Evolutionary conservation across 805 yeast species (phyloP), one percentile per base, ranked within the genome.

Genomic region (Pichia gijzeniarum): DNA sequence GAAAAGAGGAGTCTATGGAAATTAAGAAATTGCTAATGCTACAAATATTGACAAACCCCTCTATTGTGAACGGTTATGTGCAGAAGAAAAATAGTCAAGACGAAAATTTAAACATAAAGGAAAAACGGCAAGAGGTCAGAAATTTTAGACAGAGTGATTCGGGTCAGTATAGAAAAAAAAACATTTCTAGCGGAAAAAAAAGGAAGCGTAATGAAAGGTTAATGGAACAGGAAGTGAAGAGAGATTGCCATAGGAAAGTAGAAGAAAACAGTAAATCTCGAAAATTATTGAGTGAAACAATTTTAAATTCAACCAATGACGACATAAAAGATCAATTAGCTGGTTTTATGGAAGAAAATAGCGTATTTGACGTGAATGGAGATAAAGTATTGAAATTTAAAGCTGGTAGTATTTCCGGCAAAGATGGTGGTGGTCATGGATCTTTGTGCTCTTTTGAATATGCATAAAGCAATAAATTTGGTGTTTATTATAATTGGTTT

Each of bases 1-100:
- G 33, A 33, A 16, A 12, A 48, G 22, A 18, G 7, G 46, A 42
- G 30, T 18, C 28, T 13, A 31, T 33, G 7, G 41, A 59, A 7
- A 41, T 62, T 34, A 58, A 57, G 42, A 55, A 56, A 43, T 46
- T 63, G 21, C 19, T 63, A 14, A 37, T 62, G 13, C 44, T 62
- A 44, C 56, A 53, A 37, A 38, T 60, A 31, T 47, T 61, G 14
- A 53, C 63, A 7, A 60, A 56, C 38, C 64, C 63, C 2, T 41
- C 53, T 7, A 53, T 53, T n/a, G 25, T 46, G 1, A 41, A 46
- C 16, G 46, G 44, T 2, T 22, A 35, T 20, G 20, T 13, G 12
- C 25, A 27, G 30, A 21, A 17, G 18, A 41, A 16, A 17, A 19
- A 19, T 13, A 20, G 2, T 14, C 34, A 34, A 9, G 33, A 16